Evolutionary conservation across 352 stramenopile genomes (phyloP), one percentile per base, ranked within the genome.

Genomic region (Hyphochytrium catenoides): DNA sequence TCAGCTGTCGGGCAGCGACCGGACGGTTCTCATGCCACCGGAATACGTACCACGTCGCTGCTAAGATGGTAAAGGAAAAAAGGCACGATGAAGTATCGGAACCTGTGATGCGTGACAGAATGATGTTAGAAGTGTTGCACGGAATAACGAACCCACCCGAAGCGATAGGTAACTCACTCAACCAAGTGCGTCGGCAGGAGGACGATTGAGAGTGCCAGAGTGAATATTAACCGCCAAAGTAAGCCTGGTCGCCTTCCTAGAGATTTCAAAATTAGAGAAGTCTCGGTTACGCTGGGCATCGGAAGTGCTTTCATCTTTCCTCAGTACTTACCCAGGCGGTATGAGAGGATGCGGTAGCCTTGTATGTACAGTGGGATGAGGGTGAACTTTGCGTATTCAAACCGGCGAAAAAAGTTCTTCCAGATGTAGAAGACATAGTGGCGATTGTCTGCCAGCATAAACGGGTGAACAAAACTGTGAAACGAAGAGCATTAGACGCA

Each of bases 351-450:
- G 66, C 69, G 81, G 1, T 57, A 57, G 3, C 54, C 54, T 35
- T 62, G 69, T 0, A 77, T 27, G 25, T 84, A 84, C 7, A 74
- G 25, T 20, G 59, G 45, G 0, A 36, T 38, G 8, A 59, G 64
- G 12, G 74, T 38, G 22, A 72, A 75, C 43, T 78, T 79, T 34
- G 59, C 63, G 9, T 74, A 26, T 0, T 42, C 31, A 29, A 82
- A 66, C 28, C 71, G 72, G 3, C 67, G 51, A 34, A 81, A 84
- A 30, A 87, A 70, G 42, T 75, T 77, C 11, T 62, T 50, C 76
- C 76, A 91, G 15, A 90, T 25, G 51, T 91, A 90, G 39, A 91
- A 91, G 6, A 68, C 84, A 46, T 85, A 90, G 47, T 91, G 74
- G 5, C 76, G 67, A 40, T 91, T 91, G 52, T 91, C 76, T 22